Evolutionary conservation across 495 filamentous ascomycete genomes (phyloP), one percentile per base, ranked within the genome.

Genomic region (Penicillium turbatum): DNA sequence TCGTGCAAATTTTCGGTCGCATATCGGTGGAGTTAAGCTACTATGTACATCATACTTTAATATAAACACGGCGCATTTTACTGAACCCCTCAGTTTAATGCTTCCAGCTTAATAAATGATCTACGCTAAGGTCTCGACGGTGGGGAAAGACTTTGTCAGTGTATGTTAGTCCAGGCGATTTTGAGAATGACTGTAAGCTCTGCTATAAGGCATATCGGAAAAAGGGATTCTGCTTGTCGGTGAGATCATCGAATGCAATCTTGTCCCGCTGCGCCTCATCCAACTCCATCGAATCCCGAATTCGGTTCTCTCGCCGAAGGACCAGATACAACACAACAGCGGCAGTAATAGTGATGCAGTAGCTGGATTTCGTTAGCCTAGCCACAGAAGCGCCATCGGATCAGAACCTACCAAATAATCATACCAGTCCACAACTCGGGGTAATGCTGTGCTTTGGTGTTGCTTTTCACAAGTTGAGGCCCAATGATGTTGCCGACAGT

Each of bases 401-500:
- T 16, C 39, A 12, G 43, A 17, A 73, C 77, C 59, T 51, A 87
- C 83, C 85, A 89, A 30, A 88, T 84, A 16, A 89, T 84, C 54
- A 90, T 63, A 0, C 85, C 86, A 1, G 79, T 66, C 86, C 85
- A 90, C 31, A 90, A 54, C 62, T 80, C 79, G 2, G 86, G 86
- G 64, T 90, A 89, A 68, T 90, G 86, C 53, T 75, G 63, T 1
- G 62, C 64, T 46, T 80, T 81, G 1, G 80, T 85, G 62, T 83
- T 67, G 34, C 75, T 81, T 42, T 81, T 81, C 35, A 89, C 74
- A 15, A 90, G 70, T 65, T 86, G 83, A n/a, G 86, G 86, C 1
- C 86, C 85, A 29, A 89, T 79, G 43, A 89, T 89, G 54, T 85
- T 84, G 15, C 87, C 87, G 2, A 89, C 82, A 43, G 83, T 85